These are phyloP conservation scores for Cadophora gregata DNA, from an alignment of 2,329 filamentous ascomycete species.

Conservation along the genomic window DNA sequence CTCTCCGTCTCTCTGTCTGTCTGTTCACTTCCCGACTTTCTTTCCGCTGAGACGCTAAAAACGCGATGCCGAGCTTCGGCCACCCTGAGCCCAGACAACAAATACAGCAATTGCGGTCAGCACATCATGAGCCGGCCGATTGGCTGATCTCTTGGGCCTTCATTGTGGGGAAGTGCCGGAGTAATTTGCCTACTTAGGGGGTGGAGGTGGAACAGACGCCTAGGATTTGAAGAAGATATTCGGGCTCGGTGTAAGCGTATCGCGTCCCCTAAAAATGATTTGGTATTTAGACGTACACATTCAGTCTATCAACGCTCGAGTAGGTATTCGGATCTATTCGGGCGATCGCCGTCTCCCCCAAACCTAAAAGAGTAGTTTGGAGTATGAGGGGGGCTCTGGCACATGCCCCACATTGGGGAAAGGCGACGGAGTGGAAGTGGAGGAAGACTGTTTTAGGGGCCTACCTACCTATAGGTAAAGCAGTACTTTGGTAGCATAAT, in stretches of 20 bases:
- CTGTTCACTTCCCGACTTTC: constrained; percentile 14
- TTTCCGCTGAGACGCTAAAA: constrained; percentile 20
- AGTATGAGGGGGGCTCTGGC: too few relatives aligned
- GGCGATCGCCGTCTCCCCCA: neutral
- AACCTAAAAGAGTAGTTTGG: neutral
- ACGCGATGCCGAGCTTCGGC: constrained; percentile 10
- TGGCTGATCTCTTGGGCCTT: neutral
- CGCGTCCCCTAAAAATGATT: neutral
- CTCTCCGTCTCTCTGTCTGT: neutral
- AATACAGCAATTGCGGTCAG: constrained; percentile 10
- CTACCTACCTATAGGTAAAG: neutral
- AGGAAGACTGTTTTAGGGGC: neutral
- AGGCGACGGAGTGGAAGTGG: neutral
- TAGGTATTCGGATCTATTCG: neutral
- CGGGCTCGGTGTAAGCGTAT: neutral
- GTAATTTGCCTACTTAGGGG: constrained; percentile 7
- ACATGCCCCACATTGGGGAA: constrained; percentile 9
- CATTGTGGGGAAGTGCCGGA: neutral
- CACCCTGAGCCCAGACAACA: neutral
- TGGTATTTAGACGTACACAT: neutral
- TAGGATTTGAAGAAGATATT: neutral
- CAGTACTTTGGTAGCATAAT: neutral
- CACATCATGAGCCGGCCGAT: constrained; percentile 5
- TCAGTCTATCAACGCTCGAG: neutral
- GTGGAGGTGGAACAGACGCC: neutral